A percentile compares a stretch with the other conserved stretches of the same genome.
Conservation (phyloP, 2,329 filamentous ascomycete genomes). For the Pleoardoris graminearum region DNA sequence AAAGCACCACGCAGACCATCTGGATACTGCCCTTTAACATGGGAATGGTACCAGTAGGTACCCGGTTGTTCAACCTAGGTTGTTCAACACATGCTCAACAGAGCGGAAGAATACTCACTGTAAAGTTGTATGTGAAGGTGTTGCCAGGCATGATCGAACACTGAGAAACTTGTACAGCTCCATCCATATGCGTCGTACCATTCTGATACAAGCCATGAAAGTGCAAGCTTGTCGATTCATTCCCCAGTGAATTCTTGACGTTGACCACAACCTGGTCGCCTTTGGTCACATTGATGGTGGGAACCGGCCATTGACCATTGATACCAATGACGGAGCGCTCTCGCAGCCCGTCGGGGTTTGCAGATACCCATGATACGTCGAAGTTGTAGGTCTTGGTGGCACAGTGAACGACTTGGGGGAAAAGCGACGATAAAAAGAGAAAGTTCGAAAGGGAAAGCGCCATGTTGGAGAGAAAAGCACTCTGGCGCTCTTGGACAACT, state of each 20-base stretch:
- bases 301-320: slow-evolving; percentile 75
- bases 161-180: slow-evolving; percentile 66
- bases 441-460: slow-evolving; percentile 51
- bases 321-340: slow-evolving; percentile 65
- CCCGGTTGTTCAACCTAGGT: slow-evolving; percentile 56
- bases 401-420: slow-evolving; percentile 24
- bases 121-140: slow-evolving; percentile 64
- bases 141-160: slow-evolving; percentile 61
- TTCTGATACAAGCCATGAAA: slow-evolving; percentile 81
- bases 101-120: slow-evolving; percentile 17
- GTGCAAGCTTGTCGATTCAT: slow-evolving; percentile 68
- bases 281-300: slow-evolving; percentile 71
- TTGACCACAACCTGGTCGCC: slow-evolving; percentile 73
- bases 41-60: slow-evolving; percentile 70
- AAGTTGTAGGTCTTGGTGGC: slow-evolving; percentile 54
- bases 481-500: neutral
- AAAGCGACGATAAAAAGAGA: slow-evolving; percentile 41
- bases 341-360: slow-evolving; percentile 58
- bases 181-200: slow-evolving; percentile 75
- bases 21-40: slow-evolving; percentile 63
- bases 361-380: slow-evolving; percentile 59
- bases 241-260: slow-evolving; percentile 67
- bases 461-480: slow-evolving; percentile 37
- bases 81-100: slow-evolving; percentile 41
- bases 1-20: slow-evolving; percentile 71